phyloP scores from a whole-genome alignment of 352 stramenopile genomes.

The Pythium aristosporum region DNA sequence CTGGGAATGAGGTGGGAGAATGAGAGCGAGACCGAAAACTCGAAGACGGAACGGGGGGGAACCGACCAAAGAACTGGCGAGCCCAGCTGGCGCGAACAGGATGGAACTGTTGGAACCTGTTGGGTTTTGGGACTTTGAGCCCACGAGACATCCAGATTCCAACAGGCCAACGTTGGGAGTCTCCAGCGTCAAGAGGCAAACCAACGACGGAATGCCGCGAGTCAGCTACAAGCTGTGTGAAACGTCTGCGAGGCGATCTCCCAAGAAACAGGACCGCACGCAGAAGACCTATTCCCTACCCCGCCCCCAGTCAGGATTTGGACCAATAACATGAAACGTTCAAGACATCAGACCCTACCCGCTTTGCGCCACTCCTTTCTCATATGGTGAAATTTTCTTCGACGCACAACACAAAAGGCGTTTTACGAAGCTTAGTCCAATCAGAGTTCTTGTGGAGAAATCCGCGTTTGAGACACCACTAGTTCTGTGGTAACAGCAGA shows the following conservation, averaged over 20 bases:
- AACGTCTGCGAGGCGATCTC: background rate
- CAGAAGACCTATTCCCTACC: background rate
- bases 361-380: slow-evolving; percentile 9
- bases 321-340: background rate
- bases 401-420: background rate
- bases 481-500: slow-evolving; percentile 7
- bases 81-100: background rate
- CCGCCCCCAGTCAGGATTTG: background rate
- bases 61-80: background rate
- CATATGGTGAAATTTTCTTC: background rate
- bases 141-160: slow-evolving; percentile 1
- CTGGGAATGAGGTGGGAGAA: slow-evolving; percentile 1
- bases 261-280: background rate
- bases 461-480: background rate
- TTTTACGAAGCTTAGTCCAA: background rate
- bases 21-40: background rate
- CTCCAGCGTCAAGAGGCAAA: background rate
- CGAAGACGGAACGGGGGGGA: background rate
- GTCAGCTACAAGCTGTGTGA: background rate
- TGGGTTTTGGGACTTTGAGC: slow-evolving; percentile 9
- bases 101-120: slow-evolving; percentile 12
- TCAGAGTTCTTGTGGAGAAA: background rate
- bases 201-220: background rate
- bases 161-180: background rate
- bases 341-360: slow-evolving; percentile 1